phyloP scores from a whole-genome alignment of 176 grass and related monocot species.

The Poa pratensis region DNA sequence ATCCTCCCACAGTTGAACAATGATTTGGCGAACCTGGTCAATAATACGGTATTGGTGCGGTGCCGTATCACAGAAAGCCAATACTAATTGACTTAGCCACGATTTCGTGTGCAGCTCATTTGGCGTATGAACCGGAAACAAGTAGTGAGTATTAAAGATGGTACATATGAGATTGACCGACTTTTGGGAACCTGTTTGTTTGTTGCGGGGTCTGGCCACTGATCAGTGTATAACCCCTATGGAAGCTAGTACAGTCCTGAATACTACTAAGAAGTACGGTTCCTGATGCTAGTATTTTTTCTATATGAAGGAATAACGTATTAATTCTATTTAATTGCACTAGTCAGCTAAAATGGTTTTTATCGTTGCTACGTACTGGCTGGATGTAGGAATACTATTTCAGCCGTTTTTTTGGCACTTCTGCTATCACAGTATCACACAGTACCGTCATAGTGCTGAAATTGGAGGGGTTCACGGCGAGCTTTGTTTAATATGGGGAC shows the following conservation, averaged over 20 bases:
- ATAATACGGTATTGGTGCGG: not conserved
- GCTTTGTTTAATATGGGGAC: conserved; percentile 11
- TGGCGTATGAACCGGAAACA: not conserved
- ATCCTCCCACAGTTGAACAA: not conserved
- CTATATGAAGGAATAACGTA: not conserved
- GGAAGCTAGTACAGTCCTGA: not conserved
- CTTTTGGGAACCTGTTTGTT: not conserved
- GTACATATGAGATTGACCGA: not conserved
- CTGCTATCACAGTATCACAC: not conserved
- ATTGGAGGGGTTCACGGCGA: not conserved
- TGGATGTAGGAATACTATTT: conserved; percentile 9
- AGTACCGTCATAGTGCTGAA: not conserved
- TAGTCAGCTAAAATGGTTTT: not conserved
- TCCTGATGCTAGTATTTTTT: not conserved
- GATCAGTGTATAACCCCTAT: not conserved
- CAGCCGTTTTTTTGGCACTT: not conserved
- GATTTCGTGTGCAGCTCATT: conserved; percentile 13
- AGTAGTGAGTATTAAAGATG: not conserved
- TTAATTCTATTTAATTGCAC: conserved; percentile 15
- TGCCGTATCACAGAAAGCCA: not conserved
- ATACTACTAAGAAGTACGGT: not conserved
- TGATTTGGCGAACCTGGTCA: not conserved
- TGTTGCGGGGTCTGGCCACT: not conserved
- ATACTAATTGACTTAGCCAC: not conserved
- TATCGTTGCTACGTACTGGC: not conserved